These are phyloP conservation scores for Barnettozyma sucrosica DNA, from an alignment of 805 yeast genomes.

Conservation along the genomic window DNA sequence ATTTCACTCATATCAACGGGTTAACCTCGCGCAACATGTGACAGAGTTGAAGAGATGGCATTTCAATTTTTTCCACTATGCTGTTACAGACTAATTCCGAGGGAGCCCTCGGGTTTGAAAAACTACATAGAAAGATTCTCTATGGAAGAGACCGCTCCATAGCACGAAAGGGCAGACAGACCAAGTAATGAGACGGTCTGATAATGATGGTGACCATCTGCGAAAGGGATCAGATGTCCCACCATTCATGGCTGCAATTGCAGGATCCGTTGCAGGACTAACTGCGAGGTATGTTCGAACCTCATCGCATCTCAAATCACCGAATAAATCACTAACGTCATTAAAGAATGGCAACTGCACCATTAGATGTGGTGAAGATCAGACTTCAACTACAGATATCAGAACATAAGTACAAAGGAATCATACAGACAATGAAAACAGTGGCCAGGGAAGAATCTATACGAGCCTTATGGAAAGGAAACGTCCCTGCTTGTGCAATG, in stretches of 20 bases:
- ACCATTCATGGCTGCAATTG: conserved; percentile 34
- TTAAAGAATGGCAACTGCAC: conserved; percentile 58
- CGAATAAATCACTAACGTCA: not conserved
- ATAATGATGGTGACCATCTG: conserved; percentile 33
- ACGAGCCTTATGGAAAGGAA: conserved; percentile 90
- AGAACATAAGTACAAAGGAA: conserved; percentile 30
- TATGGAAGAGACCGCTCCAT: no score
- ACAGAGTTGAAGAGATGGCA: not conserved
- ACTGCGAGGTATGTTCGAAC: conserved; percentile 26
- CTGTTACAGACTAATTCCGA: no score
- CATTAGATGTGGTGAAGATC: conserved; percentile 74
- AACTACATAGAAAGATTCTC: no score
- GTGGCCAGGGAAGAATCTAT: conserved; percentile 62
- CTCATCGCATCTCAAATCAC: not conserved
- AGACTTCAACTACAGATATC: conserved; percentile 56
- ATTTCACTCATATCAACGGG: conserved; percentile 1
- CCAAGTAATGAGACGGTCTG: no score
- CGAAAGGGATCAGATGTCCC: conserved; percentile 38
- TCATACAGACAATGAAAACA: conserved; percentile 32
- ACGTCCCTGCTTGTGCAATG: conserved; percentile 84
- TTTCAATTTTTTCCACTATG: no score
- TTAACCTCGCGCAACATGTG: not conserved
- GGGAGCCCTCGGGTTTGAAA: no score
- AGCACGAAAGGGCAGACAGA: no score
- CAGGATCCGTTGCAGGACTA: conserved; percentile 44